Evolutionary conservation across 441 rosid genomes (phyloP).

Genomic region (Gossypium davidsonii): DNA sequence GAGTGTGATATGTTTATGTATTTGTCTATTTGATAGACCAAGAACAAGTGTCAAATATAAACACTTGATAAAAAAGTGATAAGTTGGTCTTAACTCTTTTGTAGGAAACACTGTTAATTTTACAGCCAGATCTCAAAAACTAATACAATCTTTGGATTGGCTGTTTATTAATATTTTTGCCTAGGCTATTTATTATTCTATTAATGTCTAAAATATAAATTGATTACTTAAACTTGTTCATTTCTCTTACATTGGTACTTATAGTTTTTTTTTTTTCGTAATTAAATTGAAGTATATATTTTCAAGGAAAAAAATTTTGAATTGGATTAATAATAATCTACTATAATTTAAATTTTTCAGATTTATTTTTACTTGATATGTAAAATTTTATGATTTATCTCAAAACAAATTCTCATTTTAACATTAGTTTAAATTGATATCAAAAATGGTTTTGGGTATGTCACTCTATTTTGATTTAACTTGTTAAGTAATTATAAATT

Average conservation of each 20-base stretch:
- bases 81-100: background rate
- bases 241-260: too few species aligned
- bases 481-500: too few species aligned
- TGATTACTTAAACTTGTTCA: too few species aligned
- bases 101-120: background rate
- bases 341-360: too few species aligned
- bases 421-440: too few species aligned
- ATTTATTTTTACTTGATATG: background rate
- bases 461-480: too few species aligned
- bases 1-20: background rate
- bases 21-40: background rate
- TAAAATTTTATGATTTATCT: background rate
- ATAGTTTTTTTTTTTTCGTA: background rate
- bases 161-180: too few species aligned
- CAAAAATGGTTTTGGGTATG: too few species aligned
- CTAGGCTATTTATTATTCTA: too few species aligned
- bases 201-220: too few species aligned
- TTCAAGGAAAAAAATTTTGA: background rate
- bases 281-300: background rate
- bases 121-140: background rate
- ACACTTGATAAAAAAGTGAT: background rate
- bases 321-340: too few species aligned
- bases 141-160: background rate
- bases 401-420: background rate
- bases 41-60: background rate